Conservation (phyloP, 257 asterid species). For the Voacanga thouarsii region DNA sequence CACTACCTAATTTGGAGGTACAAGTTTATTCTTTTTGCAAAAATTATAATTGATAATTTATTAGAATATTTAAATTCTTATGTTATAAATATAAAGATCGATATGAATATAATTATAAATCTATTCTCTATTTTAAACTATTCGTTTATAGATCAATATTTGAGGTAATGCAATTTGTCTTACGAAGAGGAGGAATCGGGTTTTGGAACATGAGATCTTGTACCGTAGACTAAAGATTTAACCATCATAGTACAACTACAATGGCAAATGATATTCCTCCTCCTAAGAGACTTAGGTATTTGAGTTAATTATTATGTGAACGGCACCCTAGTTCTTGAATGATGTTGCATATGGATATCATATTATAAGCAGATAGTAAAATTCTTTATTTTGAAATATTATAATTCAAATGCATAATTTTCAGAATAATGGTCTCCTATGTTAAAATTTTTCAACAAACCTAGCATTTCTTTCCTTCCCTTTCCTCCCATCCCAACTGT, state of each 20-base stretch:
- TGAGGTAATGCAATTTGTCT: neutral
- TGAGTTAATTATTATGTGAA: too few species aligned
- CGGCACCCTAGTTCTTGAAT: too few species aligned
- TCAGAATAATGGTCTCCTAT: neutral
- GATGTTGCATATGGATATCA: too few species aligned
- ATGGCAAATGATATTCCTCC: too few species aligned
- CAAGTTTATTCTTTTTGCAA: neutral
- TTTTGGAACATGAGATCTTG: neutral
- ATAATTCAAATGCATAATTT: too few species aligned
- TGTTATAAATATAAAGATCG: neutral
- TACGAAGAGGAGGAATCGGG: neutral
- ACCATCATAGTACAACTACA: neutral
- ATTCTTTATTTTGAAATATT: too few species aligned
- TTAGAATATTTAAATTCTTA: neutral
- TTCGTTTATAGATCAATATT: neutral
- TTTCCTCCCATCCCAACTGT: neutral
- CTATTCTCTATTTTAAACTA: neutral
- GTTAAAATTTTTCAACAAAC: neutral
- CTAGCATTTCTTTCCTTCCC: neutral
- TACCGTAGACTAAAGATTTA: neutral
- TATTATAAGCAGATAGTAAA: too few species aligned
- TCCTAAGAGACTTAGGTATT: too few species aligned
- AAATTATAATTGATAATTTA: neutral
- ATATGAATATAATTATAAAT: neutral
- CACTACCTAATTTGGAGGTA: too few species aligned